A percentile compares a stretch with the other conserved stretches of the same genome.
These are phyloP conservation scores for Coemansia sp. DNA, from an alignment of 192 early-diverging fungal genomes.

Conservation along the genomic window DNA sequence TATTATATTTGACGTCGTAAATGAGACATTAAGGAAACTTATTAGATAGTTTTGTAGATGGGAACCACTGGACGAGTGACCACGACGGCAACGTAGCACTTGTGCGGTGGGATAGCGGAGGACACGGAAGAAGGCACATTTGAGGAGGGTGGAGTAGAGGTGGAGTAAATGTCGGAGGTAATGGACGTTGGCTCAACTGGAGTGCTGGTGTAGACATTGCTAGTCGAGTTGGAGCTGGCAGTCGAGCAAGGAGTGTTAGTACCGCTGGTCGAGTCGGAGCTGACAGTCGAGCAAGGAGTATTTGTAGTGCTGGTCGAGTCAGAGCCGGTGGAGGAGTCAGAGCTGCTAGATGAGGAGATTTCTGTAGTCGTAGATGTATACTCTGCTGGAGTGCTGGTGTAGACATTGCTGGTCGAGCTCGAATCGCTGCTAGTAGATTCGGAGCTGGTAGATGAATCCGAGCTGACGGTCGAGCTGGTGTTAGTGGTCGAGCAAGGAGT, in stretches of 20 bases:
- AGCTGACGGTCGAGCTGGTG: neutral
- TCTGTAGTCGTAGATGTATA: neutral
- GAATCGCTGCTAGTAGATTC: neutral
- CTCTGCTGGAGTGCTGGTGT: neutral
- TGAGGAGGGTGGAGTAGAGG: neutral
- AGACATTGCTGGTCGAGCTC: neutral
- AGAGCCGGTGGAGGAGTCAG: neutral
- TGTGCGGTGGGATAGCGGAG: neutral
- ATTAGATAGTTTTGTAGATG: neutral
- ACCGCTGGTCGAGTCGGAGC: neutral
- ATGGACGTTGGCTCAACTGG: neutral
- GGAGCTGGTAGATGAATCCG: neutral
- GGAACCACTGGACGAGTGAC: neutral
- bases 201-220: neutral
- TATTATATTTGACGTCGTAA: neutral
- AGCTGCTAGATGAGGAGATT: too few relatives aligned
- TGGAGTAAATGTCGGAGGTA: neutral
- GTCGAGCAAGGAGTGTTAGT: neutral
- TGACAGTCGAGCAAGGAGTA: neutral
- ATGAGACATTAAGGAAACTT: neutral
- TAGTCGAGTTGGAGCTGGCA: neutral
- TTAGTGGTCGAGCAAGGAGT: too few relatives aligned
- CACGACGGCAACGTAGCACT: conserved; percentile 4
- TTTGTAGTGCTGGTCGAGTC: neutral
- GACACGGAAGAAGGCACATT: neutral